Evolutionary conservation across 129 eudicot genomes (phyloP), one percentile per base, ranked within the genome.

Genomic region (Flaveria bidentis): DNA sequence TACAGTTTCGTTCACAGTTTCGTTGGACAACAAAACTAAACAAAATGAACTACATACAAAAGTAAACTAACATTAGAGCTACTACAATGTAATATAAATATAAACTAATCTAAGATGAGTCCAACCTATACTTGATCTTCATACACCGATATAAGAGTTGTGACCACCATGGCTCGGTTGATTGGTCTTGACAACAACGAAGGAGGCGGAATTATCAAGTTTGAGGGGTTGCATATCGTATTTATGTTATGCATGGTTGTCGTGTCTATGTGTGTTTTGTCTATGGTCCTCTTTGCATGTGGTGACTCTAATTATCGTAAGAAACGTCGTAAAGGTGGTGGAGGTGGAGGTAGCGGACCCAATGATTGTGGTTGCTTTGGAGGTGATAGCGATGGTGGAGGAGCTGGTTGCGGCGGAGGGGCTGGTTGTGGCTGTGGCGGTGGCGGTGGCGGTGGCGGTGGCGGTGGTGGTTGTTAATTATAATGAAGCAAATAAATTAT

Each of bases 251-350:
- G 82, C 36, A 76, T 76, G 84, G 67, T 84, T 71, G 20, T 76
- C 14, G 60, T 80, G 18, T 80, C 81, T 69, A 70, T 84, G 61
- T 63, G 76, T 18, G 50, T 80, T 56, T 62, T 84, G 14, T 84
- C 82, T 15, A 71, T 84, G 70, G 53, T 80, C 22, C 50, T 80
- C 46, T 84, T 84, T 36, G 84, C 60, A 49, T 84, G 82, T 71
- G 84, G 75, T 49, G 75, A 75, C 52, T 76, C 78, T 4, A n/a
- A 22, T 39, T 28, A 39, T 75, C 50, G 8, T 61, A 47, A 28
- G 9, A 74, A 42, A 58, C 61, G 6, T 8, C 26, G 28, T 56
- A 25, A 56, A 42, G 15, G 30, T 2, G 64, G 63, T 5, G 62
- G 26, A 53, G 25, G 28, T 52, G 60, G 22, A 17, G 18, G 26